Evolutionary conservation across 148 eudicot genomes (phyloP).

Genomic region (Limonium bicolor): DNA sequence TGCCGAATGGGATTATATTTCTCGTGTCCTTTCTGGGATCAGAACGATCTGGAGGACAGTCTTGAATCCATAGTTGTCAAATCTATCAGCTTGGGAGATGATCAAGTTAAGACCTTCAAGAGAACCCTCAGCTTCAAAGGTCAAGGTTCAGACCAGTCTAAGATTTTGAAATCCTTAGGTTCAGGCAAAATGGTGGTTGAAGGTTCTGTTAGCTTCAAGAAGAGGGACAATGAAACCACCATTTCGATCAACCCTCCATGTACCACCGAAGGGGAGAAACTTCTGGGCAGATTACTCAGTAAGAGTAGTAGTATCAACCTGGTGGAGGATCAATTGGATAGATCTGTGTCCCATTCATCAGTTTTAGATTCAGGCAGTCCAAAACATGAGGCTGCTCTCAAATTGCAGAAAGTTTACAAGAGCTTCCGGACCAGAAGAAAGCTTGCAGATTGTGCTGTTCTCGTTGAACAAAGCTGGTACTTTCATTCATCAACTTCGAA

Average conservation of each 20-base stretch:
- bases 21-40: conserved; percentile 44
- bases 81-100: conserved; percentile 31
- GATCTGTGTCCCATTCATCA: conserved; percentile 5
- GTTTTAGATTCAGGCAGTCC: conserved; percentile 26
- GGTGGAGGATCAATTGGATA: background rate
- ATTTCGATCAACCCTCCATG: conserved; percentile 16
- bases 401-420: conserved; percentile 93
- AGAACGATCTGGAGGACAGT: conserved; percentile 35
- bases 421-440: conserved; percentile 90
- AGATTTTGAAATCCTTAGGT: conserved; percentile 22
- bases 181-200: conserved; percentile 28
- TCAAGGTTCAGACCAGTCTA: conserved; percentile 18
- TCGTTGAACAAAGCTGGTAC: conserved; percentile 90
- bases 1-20: conserved; percentile 60
- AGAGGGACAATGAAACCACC: conserved; percentile 16
- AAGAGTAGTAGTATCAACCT: conserved; percentile 1
- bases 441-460: conserved; percentile 96
- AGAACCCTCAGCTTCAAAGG: conserved; percentile 42
- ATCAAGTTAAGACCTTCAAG: conserved; percentile 26
- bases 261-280: conserved; percentile 2
- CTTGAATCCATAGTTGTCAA: conserved; percentile 39
- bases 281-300: background rate
- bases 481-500: background rate
- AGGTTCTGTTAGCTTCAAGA: conserved; percentile 37
- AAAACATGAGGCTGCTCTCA: conserved; percentile 73